Evolutionary conservation across 257 asterid genomes (phyloP).

Genomic region (Salvia rosmarinus): DNA sequence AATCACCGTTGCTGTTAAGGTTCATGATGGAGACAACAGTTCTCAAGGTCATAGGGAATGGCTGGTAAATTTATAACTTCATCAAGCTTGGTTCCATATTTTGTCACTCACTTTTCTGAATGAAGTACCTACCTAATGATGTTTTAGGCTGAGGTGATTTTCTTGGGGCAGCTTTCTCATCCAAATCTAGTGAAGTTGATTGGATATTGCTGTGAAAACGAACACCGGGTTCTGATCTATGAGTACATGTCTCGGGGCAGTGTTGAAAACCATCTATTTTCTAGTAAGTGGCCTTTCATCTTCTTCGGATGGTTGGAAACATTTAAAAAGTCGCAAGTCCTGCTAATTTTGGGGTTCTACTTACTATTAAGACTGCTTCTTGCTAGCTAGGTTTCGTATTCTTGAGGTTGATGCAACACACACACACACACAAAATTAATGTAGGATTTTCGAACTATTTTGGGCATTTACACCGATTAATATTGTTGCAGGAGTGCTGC

Average conservation of each 20-base stretch:
- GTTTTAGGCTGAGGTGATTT: constrained; percentile 75
- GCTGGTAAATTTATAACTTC: constrained; percentile 58
- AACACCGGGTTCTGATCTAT: constrained; percentile 69
- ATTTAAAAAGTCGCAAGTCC: neutral
- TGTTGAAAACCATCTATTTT: constrained; percentile 73
- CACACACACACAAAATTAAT: too few relatives aligned
- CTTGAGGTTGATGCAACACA: neutral
- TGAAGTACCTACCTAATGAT: neutral
- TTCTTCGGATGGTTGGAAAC: neutral
- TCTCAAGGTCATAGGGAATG: constrained; percentile 96
- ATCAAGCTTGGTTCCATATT: neutral
- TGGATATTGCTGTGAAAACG: constrained; percentile 79
- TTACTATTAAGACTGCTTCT: neutral
- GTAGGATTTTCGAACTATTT: too few relatives aligned
- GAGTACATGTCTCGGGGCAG: constrained; percentile 81
- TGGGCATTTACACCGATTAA: neutral
- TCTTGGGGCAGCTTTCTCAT: constrained; percentile 84
- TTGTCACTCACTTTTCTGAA: neutral
- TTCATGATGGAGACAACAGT: constrained; percentile 90
- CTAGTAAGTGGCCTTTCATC: constrained; percentile 49
- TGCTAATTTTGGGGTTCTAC: neutral
- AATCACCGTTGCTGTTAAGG: constrained; percentile 82
- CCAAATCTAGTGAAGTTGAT: constrained; percentile 79
- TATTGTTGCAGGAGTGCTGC: constrained; percentile 63
- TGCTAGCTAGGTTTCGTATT: neutral